phyloP scores from a whole-genome alignment of 768 basidiomycete genomes.

The Lentinula detonsa region DNA sequence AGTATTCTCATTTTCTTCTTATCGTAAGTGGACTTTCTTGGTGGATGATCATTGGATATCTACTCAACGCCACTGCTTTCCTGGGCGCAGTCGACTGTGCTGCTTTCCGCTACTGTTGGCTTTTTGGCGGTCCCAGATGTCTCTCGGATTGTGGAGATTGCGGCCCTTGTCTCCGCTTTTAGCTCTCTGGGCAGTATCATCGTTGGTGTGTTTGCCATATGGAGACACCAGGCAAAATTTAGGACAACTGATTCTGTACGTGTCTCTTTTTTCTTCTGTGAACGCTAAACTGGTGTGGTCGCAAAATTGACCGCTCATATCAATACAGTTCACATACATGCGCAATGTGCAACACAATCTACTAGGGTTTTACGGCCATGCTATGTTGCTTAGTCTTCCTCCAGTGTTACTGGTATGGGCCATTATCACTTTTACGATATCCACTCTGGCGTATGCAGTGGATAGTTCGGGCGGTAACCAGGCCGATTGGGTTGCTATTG shows the following conservation, averaged over 20 bases:
- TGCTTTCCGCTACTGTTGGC: conserved; percentile 48
- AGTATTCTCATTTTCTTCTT: conserved; percentile 52
- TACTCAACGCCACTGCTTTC: neutral
- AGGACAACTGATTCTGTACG: conserved; percentile 37
- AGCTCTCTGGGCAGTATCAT: conserved; percentile 51
- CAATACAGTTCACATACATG: conserved; percentile 44
- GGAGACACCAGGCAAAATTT: conserved; percentile 47
- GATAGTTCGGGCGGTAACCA: conserved; percentile 22
- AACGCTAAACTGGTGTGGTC: neutral
- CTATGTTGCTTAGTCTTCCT: conserved; percentile 45
- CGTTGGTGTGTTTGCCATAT: conserved; percentile 50
- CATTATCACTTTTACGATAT: conserved; percentile 39
- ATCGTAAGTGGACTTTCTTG: conserved; percentile 30
- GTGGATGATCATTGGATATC: neutral
- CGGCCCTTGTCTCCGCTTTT: conserved; percentile 40
- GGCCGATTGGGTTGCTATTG: conserved; percentile 26
- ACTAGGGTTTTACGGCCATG: conserved; percentile 43
- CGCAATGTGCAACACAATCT: conserved; percentile 40
- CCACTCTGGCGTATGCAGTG: conserved; percentile 38
- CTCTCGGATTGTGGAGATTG: conserved; percentile 23
- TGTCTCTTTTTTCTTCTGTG: neutral
- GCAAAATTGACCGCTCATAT: neutral
- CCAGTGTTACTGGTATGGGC: conserved; percentile 53
- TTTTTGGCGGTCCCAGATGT: conserved; percentile 40
- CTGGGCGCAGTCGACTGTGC: conserved; percentile 38